Base-by-base conservation (phyloP, 805 yeast genomes). In the Brettanomyces custersianus region DNA sequence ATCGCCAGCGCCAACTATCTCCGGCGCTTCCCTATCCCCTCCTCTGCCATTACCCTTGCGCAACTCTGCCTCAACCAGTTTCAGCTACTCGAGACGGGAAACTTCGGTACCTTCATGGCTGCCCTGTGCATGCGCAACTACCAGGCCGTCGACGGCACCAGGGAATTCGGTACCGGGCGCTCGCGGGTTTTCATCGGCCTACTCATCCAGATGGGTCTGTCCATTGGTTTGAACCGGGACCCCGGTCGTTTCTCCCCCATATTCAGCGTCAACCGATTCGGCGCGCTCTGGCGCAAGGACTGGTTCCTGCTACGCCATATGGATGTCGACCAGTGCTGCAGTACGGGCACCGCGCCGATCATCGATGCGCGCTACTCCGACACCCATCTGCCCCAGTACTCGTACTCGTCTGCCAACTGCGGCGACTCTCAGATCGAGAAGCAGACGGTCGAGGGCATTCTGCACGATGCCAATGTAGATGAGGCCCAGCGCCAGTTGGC, bases 151-250 rank as follows among this genome's bases (percentile, higher is more conserved):
- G 74, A 72, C 48, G 80, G 79, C 26, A 41, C 45, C 23, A 78
- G 73, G 46, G 66, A 70, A 2, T 59, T 62, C 4, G 80, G 73
- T 47, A 78, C 73, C 37, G 79, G 77, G 31, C 74, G 73, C 35
- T 66, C 76, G 2, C 77, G 69, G 44, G 68, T 75, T 5, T 67
- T 72, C 36, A 52, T 70, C 11, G 75, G 79, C 2, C 65, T 74
- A 55, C 60, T 77, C 21, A 57, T 77, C n/a, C 84, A 77, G 47
- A 75, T 80, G 80, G 83, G 80, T 0, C 65, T 72, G 36, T 66
- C 79, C 29, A 65, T 79, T 44, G 88, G 87, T 0, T 50, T 80
- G 17, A 78, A 80, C 50, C 63, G 86, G 45, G 87, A 80, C 43
- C 86, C 87, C 1, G 68, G 64, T 31, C 60, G 61, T 27, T 73